Evolutionary conservation across 129 eudicot genomes (phyloP), one percentile per base, ranked within the genome.

Genomic region (Pseudognaphalium luteoalbum): DNA sequence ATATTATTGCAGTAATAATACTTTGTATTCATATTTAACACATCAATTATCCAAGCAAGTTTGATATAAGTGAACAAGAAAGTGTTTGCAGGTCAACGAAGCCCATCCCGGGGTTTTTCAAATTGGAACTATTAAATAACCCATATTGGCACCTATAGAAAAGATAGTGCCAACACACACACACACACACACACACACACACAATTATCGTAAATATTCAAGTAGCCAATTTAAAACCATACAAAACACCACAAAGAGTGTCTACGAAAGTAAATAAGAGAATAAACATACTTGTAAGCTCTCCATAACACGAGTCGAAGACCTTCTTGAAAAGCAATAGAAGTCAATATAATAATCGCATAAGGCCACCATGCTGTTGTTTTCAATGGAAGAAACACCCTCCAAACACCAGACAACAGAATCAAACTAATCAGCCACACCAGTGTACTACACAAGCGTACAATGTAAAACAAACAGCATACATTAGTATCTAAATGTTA

Each of bases 381-480:
- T 82, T 84, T 77, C 30, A 94, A 73, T 0, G 97, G 98, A 47
- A 94, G 96, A 78, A 94, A 94, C 70, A 86, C 85, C 81, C 89
- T 88, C 98, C 98, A 94, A 11, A 94, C 15, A 39, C 87, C 98
- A 70, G 98, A 94, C 19, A 94, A 81, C 22, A 87, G 84, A 34
- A 94, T 94, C 84, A 94, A 84, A 86, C 92, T 94, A 68, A 94
- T 88, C 78, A 94, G 88, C 98, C 98, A 94, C 67, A 87, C 62
- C 84, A 94, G 72, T 14, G 98, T 91, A 83, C 98, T 94, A 79
- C 80, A 87, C 68, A 66, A 75, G 11, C 61, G 68, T 66, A 73
- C 66, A 72, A 73, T 42, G 73, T 19, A 80, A 51, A 81, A 11
- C 52, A 75, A 57, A 47, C 68, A 44, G 0, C 25, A 14, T 76